Evolutionary conservation across 129 eudicot genomes (phyloP).

Genomic region (Chrysanthemum makinoi): DNA sequence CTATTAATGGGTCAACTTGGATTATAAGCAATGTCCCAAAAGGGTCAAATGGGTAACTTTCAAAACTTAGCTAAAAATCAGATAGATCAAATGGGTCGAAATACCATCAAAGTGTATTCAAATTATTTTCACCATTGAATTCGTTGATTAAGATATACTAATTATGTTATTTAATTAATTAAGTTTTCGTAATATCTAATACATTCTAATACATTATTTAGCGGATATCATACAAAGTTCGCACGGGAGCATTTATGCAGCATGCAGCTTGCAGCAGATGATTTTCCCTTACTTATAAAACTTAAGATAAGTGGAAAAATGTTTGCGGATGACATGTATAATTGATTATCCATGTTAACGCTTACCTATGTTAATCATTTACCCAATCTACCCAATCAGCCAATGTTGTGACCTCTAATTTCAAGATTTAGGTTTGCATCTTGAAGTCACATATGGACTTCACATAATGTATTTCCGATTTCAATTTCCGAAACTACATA

Average conservation of each 20-base stretch:
- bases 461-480: background rate
- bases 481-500: background rate
- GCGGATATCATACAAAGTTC: too few relatives aligned
- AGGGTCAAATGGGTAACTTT: background rate
- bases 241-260: too few relatives aligned
- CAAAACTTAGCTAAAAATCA: background rate
- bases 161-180: too few relatives aligned
- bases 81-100: background rate
- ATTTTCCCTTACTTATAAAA: background rate
- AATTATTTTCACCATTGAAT: constrained; percentile 4
- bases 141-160: background rate
- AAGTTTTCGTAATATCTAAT: too few relatives aligned
- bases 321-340: too few relatives aligned
- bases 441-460: constrained; percentile 16
- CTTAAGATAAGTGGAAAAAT: too few relatives aligned
- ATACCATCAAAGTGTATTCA: background rate
- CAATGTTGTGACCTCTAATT: background rate
- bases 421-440: background rate
- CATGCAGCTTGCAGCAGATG: too few relatives aligned
- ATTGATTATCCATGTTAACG: too few relatives aligned
- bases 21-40: background rate
- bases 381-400: background rate
- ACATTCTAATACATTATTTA: too few relatives aligned
- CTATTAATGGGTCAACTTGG: background rate
- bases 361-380: background rate